These are phyloP conservation scores for Ramularia endophylla DNA, from an alignment of 2,329 filamentous ascomycete species.

Conservation along the genomic window DNA sequence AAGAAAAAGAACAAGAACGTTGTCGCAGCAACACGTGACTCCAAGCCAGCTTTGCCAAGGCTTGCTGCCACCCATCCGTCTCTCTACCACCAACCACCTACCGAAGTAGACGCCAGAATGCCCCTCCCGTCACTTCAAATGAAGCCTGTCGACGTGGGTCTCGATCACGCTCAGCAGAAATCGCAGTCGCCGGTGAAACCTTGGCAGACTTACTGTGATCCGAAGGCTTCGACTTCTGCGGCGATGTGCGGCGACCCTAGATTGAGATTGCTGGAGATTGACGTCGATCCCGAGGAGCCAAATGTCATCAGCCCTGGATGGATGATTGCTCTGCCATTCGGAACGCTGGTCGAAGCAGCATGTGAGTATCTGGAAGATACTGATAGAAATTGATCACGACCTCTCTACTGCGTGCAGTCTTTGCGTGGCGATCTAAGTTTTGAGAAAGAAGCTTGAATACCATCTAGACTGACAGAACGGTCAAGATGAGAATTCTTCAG, in stretches of 20 bases:
- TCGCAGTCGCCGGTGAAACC: slow-evolving; percentile 1
- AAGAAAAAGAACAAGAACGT: slow-evolving; percentile 4
- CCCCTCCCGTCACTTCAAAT: too few relatives aligned
- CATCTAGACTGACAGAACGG: too few relatives aligned
- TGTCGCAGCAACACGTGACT: neutral
- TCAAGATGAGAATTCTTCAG: too few relatives aligned
- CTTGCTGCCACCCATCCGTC: slow-evolving; percentile 11
- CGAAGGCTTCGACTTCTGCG: slow-evolving; percentile 4
- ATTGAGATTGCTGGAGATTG: slow-evolving; percentile 6
- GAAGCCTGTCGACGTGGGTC: too few relatives aligned
- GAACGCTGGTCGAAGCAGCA: slow-evolving; percentile 11
- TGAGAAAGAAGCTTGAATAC: too few relatives aligned
- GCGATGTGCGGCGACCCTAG: slow-evolving; percentile 6
- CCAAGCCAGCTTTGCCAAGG: slow-evolving; percentile 1
- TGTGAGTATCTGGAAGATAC: too few relatives aligned
- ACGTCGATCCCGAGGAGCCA: slow-evolving; percentile 5
- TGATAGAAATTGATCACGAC: too few relatives aligned
- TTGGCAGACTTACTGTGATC: slow-evolving; percentile 6
- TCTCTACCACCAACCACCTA: slow-evolving; percentile 6
- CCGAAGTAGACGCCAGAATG: neutral
- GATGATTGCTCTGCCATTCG: slow-evolving; percentile 13
- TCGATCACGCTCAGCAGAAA: neutral
- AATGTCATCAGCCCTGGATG: slow-evolving; percentile 10
- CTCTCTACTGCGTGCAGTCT: too few relatives aligned
- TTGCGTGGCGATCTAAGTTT: too few relatives aligned